These are phyloP conservation scores for Delphinella strobiligena DNA, from an alignment of 2,329 filamentous ascomycete species.

Conservation along the genomic window DNA sequence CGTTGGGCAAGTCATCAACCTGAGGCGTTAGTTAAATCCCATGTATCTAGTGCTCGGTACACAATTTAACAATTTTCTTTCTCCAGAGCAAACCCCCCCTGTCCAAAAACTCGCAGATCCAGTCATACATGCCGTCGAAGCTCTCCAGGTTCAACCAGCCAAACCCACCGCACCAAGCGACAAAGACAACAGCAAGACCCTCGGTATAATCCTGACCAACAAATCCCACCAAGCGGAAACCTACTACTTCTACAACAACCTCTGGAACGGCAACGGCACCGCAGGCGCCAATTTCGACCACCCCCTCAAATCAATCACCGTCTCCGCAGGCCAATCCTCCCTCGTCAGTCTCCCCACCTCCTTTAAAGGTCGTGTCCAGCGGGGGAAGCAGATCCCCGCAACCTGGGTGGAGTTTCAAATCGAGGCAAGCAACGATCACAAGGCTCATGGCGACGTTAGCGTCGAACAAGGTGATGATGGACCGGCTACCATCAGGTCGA, in stretches of 20 bases:
- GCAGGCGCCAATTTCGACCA: conserved; percentile 30
- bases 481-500: conserved; percentile 25
- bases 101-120: too few relatives aligned
- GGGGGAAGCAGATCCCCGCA: conserved; percentile 23
- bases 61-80: too few relatives aligned
- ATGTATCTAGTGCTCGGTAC: too few relatives aligned
- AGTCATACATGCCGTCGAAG: too few relatives aligned
- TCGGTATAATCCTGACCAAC: conserved; percentile 27
- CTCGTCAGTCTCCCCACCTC: conserved; percentile 19
- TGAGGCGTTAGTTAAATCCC: too few relatives aligned
- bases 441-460: conserved; percentile 27
- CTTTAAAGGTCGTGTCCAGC: conserved; percentile 29
- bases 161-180: too few relatives aligned
- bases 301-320: conserved; percentile 22
- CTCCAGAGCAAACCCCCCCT: too few relatives aligned
- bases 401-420: conserved; percentile 32
- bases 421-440: conserved; percentile 23
- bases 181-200: conserved; percentile 14
- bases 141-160: too few relatives aligned
- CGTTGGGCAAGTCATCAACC: too few relatives aligned
- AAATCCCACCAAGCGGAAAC: conserved; percentile 20
- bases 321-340: conserved; percentile 19
- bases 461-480: conserved; percentile 29
- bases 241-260: conserved; percentile 31
- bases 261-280: conserved; percentile 29